Percentiles rank a stretch among this genome's conserved stretches.
These are phyloP conservation scores for Vinca minor DNA, from an alignment of 257 asterid genomes.

Conservation along the genomic window DNA sequence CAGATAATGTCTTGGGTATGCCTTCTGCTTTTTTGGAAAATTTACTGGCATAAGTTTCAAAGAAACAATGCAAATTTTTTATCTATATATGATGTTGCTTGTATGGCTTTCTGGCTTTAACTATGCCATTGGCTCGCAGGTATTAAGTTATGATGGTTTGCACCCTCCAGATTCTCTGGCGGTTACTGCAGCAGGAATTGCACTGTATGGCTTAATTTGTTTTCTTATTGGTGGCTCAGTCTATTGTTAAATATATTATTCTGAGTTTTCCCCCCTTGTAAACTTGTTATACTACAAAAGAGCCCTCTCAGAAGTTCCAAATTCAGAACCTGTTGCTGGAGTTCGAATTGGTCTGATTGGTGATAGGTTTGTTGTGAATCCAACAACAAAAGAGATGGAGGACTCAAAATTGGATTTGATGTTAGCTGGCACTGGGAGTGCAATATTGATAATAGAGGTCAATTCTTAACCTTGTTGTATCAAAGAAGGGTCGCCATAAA, in stretches of 20 bases:
- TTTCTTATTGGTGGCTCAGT: conserved; percentile 9
- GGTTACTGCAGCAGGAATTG: conserved; percentile 96
- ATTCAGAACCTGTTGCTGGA: conserved; percentile 71
- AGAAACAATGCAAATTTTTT: not conserved
- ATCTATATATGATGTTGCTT: not conserved
- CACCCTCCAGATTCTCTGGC: conserved; percentile 98
- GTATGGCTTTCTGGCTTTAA: conserved; percentile 7
- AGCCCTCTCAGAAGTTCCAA: conserved; percentile 89
- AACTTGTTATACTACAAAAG: conserved; percentile 30
- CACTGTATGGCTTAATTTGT: conserved; percentile 49
- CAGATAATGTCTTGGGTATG: conserved; percentile 94
- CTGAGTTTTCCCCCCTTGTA: not conserved
- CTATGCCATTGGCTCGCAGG: conserved; percentile 38
- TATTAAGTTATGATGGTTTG: conserved; percentile 89
- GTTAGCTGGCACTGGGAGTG: conserved; percentile 86
- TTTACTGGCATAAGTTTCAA: not conserved
- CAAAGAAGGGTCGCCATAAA: not conserved
- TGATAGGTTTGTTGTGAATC: conserved; percentile 74
- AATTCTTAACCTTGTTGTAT: conserved; percentile 14
- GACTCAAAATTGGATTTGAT: conserved; percentile 75
- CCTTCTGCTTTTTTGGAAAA: not conserved
- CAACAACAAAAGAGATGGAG: conserved; percentile 83
- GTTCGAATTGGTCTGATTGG: conserved; percentile 84
- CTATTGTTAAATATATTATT: not conserved
- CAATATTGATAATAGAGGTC: conserved; percentile 93